These are phyloP conservation scores for Aspergillus costaricaensis DNA, from an alignment of 2,329 filamentous ascomycete species.

Conservation along the genomic window DNA sequence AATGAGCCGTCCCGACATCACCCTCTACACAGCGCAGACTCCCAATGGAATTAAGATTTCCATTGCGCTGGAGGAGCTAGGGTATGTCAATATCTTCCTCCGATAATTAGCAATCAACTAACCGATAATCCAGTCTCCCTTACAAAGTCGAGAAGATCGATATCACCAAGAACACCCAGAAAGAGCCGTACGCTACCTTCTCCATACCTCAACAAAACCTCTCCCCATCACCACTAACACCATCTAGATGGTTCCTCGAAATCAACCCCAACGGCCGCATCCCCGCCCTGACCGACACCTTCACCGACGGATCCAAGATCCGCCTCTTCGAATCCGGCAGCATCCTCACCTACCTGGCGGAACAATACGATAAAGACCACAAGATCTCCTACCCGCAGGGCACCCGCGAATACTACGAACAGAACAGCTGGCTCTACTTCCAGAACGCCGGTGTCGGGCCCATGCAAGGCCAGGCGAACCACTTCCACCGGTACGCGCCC, in stretches of 20 bases:
- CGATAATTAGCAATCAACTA: constrained; percentile 12
- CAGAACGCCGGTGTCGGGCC: constrained; percentile 79
- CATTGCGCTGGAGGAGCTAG: constrained; percentile 82
- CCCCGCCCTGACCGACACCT: constrained; percentile 79
- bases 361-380: constrained; percentile 77
- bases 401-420: constrained; percentile 74
- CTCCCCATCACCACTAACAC: background rate
- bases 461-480: constrained; percentile 83
- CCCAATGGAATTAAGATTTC: constrained; percentile 90
- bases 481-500: constrained; percentile 80
- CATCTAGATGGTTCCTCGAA: constrained; percentile 71
- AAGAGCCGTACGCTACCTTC: constrained; percentile 55
- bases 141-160: constrained; percentile 75
- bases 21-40: constrained; percentile 78
- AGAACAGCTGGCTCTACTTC: constrained; percentile 76
- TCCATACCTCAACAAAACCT: background rate
- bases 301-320: constrained; percentile 71
- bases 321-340: constrained; percentile 79
- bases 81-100: constrained; percentile 36
- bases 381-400: constrained; percentile 78
- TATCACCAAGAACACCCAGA: constrained; percentile 75
- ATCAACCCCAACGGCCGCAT: constrained; percentile 95
- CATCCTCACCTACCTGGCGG: constrained; percentile 81
- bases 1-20: constrained; percentile 61
- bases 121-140: constrained; percentile 53